Evolutionary conservation across 1,284 basidiomycete species (phyloP), one percentile per base, ranked within the genome.

Genomic region (Ceratobasidium sp.): DNA sequence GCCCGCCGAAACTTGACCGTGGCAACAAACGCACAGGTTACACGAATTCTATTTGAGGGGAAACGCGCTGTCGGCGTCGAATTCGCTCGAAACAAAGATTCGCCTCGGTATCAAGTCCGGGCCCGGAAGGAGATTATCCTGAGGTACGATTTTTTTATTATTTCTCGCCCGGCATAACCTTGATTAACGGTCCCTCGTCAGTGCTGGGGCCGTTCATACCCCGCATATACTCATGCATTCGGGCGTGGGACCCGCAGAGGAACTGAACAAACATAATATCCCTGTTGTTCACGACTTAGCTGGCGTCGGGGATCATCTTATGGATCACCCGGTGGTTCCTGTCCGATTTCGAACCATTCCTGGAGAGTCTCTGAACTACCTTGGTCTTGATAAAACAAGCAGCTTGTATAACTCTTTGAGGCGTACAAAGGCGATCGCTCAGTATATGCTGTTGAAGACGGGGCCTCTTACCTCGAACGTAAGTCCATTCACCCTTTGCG

Each of bases 1-100:
- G 84, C 86, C 1, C 86, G 91, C 54, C 86, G 87, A n/a, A 92
- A 93, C 80, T 84, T 93, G 40, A 90, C 85, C 43, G 87, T 93
- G 37, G 85, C 86, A 0, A 86, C 87, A 11, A 83, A 86, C 56
- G 87, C 89, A 0, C 85, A 85, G 17, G 89, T 87, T 17, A 90
- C 88, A 9, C 86, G 85, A 34, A 82, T 92, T 25, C 76, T 91
- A 1, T 81, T 79, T 61, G 81, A 81, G 0, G 83, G 73, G 6
- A 79, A 77, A 19, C 87, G 87, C 40, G 91, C 89, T 0, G 82
- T 87, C 15, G 90, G 89, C 1, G 90, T 91, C 67, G 90, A 92
- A 78, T 91, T 90, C 81, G 84, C 62, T 17, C 77, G 81, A 34
- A 78, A 79, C 17, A 86, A 85, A 3, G 76, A 46, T 3, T 59